phyloP scores from a whole-genome alignment of 2,329 filamentous ascomycete species.

The Sarocladiaceae sp. region DNA sequence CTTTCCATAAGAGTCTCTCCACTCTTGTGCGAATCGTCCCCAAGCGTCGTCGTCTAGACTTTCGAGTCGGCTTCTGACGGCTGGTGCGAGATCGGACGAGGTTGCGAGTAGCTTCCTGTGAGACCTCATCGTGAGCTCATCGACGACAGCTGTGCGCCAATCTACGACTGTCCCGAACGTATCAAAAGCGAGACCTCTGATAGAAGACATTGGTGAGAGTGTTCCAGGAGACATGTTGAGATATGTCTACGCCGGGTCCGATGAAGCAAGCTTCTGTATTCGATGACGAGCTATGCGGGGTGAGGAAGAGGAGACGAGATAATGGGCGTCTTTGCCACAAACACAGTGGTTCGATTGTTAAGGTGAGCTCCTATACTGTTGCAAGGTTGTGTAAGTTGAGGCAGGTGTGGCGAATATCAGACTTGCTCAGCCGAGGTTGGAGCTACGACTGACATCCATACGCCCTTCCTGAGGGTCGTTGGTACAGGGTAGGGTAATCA shows the following conservation, averaged over 20 bases:
- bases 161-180: conserved; percentile 79
- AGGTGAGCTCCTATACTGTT: too few species aligned
- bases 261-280: background rate
- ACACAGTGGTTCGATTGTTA: too few species aligned
- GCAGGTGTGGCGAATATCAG: too few species aligned
- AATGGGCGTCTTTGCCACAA: too few species aligned
- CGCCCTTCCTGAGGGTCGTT: background rate
- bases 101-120: conserved; percentile 41
- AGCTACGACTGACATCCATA: background rate
- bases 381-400: too few species aligned
- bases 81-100: conserved; percentile 38
- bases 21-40: conserved; percentile 63
- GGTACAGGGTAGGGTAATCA: background rate
- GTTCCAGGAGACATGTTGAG: conserved; percentile 22
- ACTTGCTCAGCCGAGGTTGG: background rate
- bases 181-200: conserved; percentile 67
- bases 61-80: conserved; percentile 42
- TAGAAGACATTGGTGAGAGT: conserved; percentile 21
- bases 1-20: conserved; percentile 58
- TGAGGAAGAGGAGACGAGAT: too few species aligned
- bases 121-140: conserved; percentile 50
- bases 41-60: conserved; percentile 55
- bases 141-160: conserved; percentile 66
- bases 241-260: background rate
- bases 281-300: conserved; percentile 10